Conservation (phyloP, 139 green algal genomes). For the Chlamydomonas urium region DNA sequence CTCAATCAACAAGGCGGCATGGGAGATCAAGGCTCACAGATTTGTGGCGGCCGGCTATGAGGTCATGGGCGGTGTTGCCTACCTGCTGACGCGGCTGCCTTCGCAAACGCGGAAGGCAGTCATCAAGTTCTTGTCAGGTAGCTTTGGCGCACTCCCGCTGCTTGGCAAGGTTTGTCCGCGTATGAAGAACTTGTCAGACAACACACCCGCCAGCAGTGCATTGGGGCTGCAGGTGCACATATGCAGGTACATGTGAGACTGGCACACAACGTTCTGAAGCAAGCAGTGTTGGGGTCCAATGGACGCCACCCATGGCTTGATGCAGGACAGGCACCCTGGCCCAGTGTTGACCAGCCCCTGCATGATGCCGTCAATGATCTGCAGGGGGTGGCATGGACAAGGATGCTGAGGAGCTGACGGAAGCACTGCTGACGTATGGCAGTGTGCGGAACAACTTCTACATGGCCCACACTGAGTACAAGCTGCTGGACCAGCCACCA, state of each 20-base stretch:
- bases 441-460: conserved; percentile 26
- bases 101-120: not conserved
- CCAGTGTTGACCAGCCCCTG: no score
- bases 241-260: no score
- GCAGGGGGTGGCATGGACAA: conserved; percentile 23
- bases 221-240: no score
- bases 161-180: no score
- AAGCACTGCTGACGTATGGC: conserved; percentile 10
- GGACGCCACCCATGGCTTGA: no score
- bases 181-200: no score
- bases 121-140: not conserved
- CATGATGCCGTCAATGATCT: no score
- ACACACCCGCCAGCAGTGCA: no score
- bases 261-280: no score
- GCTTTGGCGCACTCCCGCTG: no score
- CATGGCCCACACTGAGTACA: conserved; percentile 30
- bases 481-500: conserved; percentile 2
- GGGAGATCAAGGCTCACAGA: not conserved
- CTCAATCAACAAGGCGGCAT: not conserved
- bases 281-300: no score
- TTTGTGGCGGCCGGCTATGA: not conserved
- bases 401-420: conserved; percentile 14
- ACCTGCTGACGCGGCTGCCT: not conserved
- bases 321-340: no score
- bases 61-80: not conserved